Conservation (phyloP, 768 basidiomycete genomes). For the Calocera cornea region DNA sequence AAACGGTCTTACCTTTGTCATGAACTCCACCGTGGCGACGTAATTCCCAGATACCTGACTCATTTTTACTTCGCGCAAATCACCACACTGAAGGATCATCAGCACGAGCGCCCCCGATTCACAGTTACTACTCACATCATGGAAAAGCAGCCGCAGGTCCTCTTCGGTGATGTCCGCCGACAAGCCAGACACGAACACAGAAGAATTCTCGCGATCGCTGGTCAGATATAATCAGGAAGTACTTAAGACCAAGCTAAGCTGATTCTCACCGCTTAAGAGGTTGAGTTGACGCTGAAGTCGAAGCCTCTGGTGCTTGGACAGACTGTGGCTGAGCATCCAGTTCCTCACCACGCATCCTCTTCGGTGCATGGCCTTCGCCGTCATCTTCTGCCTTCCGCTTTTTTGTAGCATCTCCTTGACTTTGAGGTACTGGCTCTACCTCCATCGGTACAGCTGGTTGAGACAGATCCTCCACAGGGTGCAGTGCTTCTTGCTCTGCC, state of each 20-base stretch:
- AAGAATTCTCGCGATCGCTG: slow-evolving; percentile 91
- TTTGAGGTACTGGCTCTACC: slow-evolving; percentile 5
- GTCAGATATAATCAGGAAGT: neutral
- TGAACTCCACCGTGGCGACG: slow-evolving; percentile 85
- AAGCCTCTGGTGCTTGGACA: neutral
- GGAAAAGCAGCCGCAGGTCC: slow-evolving; percentile 62
- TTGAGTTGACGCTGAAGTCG: neutral
- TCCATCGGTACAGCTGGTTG: slow-evolving; percentile 7
- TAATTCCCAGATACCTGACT: slow-evolving; percentile 42
- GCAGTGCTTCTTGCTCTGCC: neutral
- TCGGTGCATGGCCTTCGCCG: neutral
- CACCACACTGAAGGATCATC: slow-evolving; percentile 55
- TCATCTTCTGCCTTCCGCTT: slow-evolving; percentile 20
- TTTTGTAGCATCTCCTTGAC: neutral
- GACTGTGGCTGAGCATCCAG: neutral
- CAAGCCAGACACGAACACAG: slow-evolving; percentile 73
- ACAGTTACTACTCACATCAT: slow-evolving; percentile 47
- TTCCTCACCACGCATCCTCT: slow-evolving; percentile 1
- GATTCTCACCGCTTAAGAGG: slow-evolving; percentile 9
- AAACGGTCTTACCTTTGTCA: slow-evolving; percentile 36
- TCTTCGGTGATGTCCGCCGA: slow-evolving; percentile 43
- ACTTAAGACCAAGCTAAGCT: neutral
- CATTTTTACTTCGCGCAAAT: slow-evolving; percentile 71
- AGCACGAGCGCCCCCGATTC: neutral
- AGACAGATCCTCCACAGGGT: neutral